Base-by-base conservation (phyloP, 352 stramenopile genomes). In the Blastocystis sp. region DNA sequence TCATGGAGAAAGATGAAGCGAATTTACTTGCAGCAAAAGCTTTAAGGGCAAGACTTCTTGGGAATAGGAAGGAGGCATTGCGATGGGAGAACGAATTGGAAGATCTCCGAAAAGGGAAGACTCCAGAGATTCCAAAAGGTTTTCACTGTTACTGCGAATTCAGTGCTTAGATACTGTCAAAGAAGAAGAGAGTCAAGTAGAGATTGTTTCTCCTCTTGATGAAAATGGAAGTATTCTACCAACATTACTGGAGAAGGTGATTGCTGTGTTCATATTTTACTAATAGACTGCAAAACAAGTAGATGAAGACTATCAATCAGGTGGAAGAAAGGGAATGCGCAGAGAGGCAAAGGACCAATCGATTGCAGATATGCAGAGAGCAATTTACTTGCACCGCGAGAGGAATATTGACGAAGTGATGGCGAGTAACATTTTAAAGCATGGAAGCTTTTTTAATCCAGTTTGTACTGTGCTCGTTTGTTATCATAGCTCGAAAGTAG, bases 11-110 rank as follows among this genome's bases (percentile, higher is more conserved):
- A 18, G 66, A 88, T 88, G 77, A 79, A 53, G 37, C 13, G 4
- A 88, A 88, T 88, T 26, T 64, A 47, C 13, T 88, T 37, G 77
- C 77, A 5, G 77, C 77, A 55, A 88, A 88, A 29, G 77, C 77
- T 6, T 64, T 88, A 7, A 3, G 53, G 11, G 55, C 77, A 15
- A 20, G 77, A 41, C 8, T 88, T 9, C 26, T 63, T 43, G 56
- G 77, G 26, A 61, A 88, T 55, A 69, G 23, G 13, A 62, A 61
- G 23, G 29, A 2, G 2, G 77, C 77, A 13, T 11, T 4, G 4
- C 26, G 56, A 37, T 79, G 50, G 37, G 77, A 88, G 29, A 11
- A 45, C 8, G 41, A 88, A 13, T 41, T 88, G 23, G 45, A 88
- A 37, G 59, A 54, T n/a, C n/a, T 88, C 15, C 37, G 66, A 15